Conservation (phyloP, 768 basidiomycete species). For the Pleurotus djamor region DNA sequence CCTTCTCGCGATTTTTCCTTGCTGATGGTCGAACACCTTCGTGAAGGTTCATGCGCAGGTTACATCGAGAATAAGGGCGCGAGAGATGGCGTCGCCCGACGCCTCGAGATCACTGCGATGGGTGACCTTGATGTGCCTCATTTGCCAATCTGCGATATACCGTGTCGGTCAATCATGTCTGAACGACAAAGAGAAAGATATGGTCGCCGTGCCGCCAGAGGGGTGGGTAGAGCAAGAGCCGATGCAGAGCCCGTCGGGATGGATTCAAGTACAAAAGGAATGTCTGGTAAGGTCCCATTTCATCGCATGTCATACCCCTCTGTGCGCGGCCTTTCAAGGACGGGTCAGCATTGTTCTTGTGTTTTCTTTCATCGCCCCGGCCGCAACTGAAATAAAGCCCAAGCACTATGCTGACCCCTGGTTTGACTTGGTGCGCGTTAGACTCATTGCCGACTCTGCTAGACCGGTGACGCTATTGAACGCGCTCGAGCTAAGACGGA, state of each 20-base stretch:
- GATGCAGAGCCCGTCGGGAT: constrained; percentile 65
- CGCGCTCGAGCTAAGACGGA: constrained; percentile 34
- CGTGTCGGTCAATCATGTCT: constrained; percentile 64
- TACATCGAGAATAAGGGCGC: constrained; percentile 62
- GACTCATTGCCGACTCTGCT: constrained; percentile 11
- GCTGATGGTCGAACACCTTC: constrained; percentile 12
- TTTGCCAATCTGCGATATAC: constrained; percentile 65
- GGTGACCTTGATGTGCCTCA: constrained; percentile 65
- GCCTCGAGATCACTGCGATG: constrained; percentile 54
- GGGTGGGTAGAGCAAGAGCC: constrained; percentile 78
- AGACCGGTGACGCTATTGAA: constrained; percentile 37
- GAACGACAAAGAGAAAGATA: constrained; percentile 58
- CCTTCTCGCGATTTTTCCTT: not conserved
- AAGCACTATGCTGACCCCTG: not conserved
- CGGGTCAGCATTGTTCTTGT: not conserved
- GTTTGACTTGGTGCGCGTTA: not conserved
- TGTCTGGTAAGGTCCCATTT: constrained; percentile 57
- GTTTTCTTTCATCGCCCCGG: not conserved
- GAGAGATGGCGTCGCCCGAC: constrained; percentile 36
- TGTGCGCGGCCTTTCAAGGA: not conserved
- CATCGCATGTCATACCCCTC: not conserved
- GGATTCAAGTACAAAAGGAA: constrained; percentile 67
- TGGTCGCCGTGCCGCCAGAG: constrained; percentile 65
- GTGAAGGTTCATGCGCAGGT: constrained; percentile 64
- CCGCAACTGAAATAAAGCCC: not conserved